A percentile compares a stretch with the other conserved stretches of the same genome.
Evolutionary conservation across 2,329 filamentous ascomycete species (phyloP).

Genomic region (Exophiala sp.): DNA sequence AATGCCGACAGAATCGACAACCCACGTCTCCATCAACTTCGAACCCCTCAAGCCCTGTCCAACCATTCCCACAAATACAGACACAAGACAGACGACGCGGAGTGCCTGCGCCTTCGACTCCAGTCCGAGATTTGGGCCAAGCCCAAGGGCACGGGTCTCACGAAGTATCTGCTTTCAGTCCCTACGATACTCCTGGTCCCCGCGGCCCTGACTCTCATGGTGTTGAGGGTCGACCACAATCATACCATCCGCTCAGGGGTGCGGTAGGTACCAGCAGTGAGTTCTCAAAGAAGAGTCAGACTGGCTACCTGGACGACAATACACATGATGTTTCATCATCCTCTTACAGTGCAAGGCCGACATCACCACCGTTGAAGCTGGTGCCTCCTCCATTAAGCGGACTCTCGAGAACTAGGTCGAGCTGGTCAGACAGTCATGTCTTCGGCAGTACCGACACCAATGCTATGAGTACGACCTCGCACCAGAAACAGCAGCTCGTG

Average conservation of each 20-base stretch:
- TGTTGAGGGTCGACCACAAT: background rate
- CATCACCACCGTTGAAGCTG: background rate
- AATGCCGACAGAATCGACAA: background rate
- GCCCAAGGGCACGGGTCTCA: background rate
- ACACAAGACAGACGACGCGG: too few relatives aligned
- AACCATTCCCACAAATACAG: background rate
- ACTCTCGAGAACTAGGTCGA: constrained; percentile 3
- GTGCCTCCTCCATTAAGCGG: constrained; percentile 8
- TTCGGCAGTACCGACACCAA: constrained; percentile 4
- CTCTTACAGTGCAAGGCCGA: background rate
- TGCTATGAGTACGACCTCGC: constrained; percentile 2
- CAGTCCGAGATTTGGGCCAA: constrained; percentile 2
- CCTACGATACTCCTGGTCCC: constrained; percentile 21
- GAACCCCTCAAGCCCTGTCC: too few relatives aligned
- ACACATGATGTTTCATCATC: background rate
- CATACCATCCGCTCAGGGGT: background rate
- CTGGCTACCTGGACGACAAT: background rate
- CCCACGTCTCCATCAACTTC: too few relatives aligned
- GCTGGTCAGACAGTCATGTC: constrained; percentile 4
- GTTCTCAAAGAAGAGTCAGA: too few relatives aligned
- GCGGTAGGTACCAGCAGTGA: too few relatives aligned
- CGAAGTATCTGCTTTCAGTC: constrained; percentile 27
- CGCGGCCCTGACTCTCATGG: background rate
- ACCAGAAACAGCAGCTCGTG: constrained; percentile 20
- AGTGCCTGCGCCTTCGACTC: constrained; percentile 16